phyloP scores from a whole-genome alignment of 352 stramenopile species.

The Pythium myriotylum region DNA sequence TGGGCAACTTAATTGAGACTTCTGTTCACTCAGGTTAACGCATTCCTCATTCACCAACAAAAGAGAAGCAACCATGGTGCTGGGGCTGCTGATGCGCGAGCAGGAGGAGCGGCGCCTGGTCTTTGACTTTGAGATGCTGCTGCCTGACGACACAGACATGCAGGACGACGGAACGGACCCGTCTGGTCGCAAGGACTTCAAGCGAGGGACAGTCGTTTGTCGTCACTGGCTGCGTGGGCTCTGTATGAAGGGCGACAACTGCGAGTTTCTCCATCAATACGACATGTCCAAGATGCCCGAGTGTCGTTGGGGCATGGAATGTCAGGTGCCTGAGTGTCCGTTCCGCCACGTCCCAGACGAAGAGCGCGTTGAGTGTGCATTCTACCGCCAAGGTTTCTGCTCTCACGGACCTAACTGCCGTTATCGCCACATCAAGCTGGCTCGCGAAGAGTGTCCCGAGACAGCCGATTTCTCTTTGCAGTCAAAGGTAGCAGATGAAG shows the following conservation, averaged over 20 bases:
- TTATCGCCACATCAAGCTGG: slow-evolving; percentile 94
- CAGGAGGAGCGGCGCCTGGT: slow-evolving; percentile 74
- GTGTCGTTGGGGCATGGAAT: slow-evolving; percentile 96
- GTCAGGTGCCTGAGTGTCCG: slow-evolving; percentile 96
- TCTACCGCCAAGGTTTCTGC: slow-evolving; percentile 98
- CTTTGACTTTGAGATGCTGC: slow-evolving; percentile 86
- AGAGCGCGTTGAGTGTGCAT: slow-evolving; percentile 96
- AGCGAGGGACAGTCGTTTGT: slow-evolving; percentile 95
- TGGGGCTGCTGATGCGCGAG: slow-evolving; percentile 76
- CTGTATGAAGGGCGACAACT: slow-evolving; percentile 98
- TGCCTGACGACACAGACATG: slow-evolving; percentile 70
- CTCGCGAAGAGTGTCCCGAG: slow-evolving; percentile 91
- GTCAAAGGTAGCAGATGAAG: slow-evolving; percentile 90
- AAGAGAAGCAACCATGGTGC: slow-evolving; percentile 46
- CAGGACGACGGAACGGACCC: slow-evolving; percentile 43
- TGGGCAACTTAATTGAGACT: slow-evolving; percentile 11
- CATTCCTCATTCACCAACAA: not conserved
- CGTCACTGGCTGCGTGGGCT: slow-evolving; percentile 97
- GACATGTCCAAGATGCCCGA: slow-evolving; percentile 98
- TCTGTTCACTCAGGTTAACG: not conserved
- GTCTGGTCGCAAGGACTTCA: slow-evolving; percentile 85
- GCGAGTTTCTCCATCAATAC: slow-evolving; percentile 97
- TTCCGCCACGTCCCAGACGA: slow-evolving; percentile 96
- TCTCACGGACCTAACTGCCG: slow-evolving; percentile 96
- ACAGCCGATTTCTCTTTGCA: slow-evolving; percentile 94